Percentiles rank a stretch among this genome's conserved stretches.
Conservation (phyloP, 176 grass and related monocot species). For the Avena eriantha region DNA sequence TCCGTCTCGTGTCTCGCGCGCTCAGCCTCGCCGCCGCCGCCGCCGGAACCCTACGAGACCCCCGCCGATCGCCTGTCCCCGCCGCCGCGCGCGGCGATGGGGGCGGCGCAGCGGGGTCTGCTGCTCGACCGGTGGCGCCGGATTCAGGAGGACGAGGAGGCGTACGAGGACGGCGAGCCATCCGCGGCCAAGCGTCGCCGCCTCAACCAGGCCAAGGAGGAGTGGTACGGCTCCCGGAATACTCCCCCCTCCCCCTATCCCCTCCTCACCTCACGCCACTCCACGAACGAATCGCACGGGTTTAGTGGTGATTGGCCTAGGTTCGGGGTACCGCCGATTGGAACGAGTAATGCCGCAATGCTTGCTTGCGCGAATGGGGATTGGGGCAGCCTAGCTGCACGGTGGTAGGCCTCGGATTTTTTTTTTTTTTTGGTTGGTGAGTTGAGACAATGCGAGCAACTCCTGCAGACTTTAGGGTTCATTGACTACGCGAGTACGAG, state of each 20-base stretch:
- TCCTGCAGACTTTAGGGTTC: neutral
- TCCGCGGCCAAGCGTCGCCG: constrained; percentile 47
- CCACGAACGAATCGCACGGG: constrained; percentile 11
- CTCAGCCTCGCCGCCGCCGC: neutral
- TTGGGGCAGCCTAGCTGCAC: neutral
- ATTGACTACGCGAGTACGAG: neutral
- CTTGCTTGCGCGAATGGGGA: neutral
- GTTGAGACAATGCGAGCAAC: neutral
- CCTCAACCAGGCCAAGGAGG: constrained; percentile 64
- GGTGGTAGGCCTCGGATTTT: neutral
- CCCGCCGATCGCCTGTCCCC: constrained; percentile 11
- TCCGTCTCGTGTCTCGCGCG: neutral
- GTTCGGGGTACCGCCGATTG: constrained; percentile 23
- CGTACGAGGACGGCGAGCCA: constrained; percentile 46
- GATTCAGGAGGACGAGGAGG: constrained; percentile 76
- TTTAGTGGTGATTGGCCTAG: neutral
- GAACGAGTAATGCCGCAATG: constrained; percentile 3
- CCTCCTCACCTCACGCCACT: neutral
- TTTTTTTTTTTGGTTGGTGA: neutral
- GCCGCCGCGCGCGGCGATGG: constrained; percentile 42
- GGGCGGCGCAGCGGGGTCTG: constrained; percentile 41
- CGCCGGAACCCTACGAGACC: constrained; percentile 48
- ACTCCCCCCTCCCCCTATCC: neutral
- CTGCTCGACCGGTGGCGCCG: constrained; percentile 70
- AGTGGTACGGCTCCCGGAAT: constrained; percentile 50